Evolutionary conservation across 768 basidiomycete species (phyloP).

Genomic region (Lactarius akahatsu): DNA sequence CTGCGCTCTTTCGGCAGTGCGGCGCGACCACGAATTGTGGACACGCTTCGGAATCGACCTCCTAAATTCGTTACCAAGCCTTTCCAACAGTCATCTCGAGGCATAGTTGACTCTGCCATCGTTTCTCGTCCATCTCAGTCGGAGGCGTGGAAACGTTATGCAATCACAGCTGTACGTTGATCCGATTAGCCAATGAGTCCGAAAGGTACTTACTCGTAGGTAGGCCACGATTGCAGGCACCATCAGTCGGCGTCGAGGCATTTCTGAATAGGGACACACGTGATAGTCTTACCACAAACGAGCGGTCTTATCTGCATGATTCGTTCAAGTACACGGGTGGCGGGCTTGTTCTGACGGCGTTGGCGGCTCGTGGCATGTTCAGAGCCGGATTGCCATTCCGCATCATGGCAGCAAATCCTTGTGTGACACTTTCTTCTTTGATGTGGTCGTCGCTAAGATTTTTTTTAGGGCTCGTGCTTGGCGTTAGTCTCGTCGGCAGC

Average conservation of each 20-base stretch:
- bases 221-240: constrained; percentile 74
- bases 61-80: constrained; percentile 31
- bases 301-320: constrained; percentile 70
- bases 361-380: constrained; percentile 79
- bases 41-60: constrained; percentile 36
- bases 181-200: background rate
- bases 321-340: constrained; percentile 83
- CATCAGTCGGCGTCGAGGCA: constrained; percentile 57
- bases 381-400: constrained; percentile 56
- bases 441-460: background rate
- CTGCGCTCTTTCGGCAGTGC: constrained; percentile 37
- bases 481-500: constrained; percentile 72
- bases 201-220: constrained; percentile 14
- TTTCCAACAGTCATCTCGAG: constrained; percentile 40
- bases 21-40: constrained; percentile 35
- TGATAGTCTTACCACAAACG: constrained; percentile 57
- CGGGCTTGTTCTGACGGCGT: constrained; percentile 72
- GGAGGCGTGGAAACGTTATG: constrained; percentile 50
- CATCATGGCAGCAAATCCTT: constrained; percentile 83
- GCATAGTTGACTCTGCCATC: constrained; percentile 49
- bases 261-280: constrained; percentile 79
- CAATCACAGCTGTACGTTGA: constrained; percentile 51
- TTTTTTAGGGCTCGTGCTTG: constrained; percentile 69
- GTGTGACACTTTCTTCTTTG: constrained; percentile 39
- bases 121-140: constrained; percentile 39